Conservation (phyloP, 495 filamentous ascomycete genomes). For the Xylaria scruposa region DNA sequence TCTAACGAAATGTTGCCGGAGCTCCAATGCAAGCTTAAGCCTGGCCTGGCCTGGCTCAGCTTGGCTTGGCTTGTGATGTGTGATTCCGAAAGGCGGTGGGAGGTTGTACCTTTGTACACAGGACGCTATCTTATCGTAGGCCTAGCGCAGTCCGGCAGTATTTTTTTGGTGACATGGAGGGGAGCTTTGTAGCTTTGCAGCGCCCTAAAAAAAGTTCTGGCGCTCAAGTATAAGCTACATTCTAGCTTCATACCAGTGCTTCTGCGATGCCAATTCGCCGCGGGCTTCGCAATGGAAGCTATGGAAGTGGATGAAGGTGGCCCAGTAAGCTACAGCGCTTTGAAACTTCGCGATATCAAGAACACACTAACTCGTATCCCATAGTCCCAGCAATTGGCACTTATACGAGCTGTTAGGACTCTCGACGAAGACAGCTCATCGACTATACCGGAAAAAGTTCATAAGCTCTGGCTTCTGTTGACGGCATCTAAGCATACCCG, state of each 20-base stretch:
- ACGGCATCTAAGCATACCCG: slow-evolving; percentile 38
- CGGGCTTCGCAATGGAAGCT: slow-evolving; percentile 27
- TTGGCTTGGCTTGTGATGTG: background rate
- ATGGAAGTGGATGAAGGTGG: slow-evolving; percentile 38
- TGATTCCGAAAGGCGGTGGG: slow-evolving; percentile 18
- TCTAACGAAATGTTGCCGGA: slow-evolving; percentile 25
- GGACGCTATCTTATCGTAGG: slow-evolving; percentile 28
- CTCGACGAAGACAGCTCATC: slow-evolving; percentile 50
- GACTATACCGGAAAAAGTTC: slow-evolving; percentile 48
- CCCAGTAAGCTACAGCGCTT: slow-evolving; percentile 26
- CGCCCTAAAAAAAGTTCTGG: slow-evolving; percentile 33
- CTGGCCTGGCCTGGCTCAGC: background rate
- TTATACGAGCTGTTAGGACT: slow-evolving; percentile 40
- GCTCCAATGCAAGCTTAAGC: slow-evolving; percentile 12
- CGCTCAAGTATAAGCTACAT: slow-evolving; percentile 21
- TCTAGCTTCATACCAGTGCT: background rate
- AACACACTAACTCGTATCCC: slow-evolving; percentile 1
- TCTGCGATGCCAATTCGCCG: slow-evolving; percentile 32
- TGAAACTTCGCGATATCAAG: slow-evolving; percentile 19
- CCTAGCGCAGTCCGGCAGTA: slow-evolving; percentile 20
- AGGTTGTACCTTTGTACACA: slow-evolving; percentile 8
- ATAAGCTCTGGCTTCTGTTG: slow-evolving; percentile 45
- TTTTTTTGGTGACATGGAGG: slow-evolving; percentile 29
- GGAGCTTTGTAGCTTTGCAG: slow-evolving; percentile 18
- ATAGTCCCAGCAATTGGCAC: slow-evolving; percentile 38